Base-by-base conservation (phyloP, 306 rosid genomes). In the Vicia sativa region DNA sequence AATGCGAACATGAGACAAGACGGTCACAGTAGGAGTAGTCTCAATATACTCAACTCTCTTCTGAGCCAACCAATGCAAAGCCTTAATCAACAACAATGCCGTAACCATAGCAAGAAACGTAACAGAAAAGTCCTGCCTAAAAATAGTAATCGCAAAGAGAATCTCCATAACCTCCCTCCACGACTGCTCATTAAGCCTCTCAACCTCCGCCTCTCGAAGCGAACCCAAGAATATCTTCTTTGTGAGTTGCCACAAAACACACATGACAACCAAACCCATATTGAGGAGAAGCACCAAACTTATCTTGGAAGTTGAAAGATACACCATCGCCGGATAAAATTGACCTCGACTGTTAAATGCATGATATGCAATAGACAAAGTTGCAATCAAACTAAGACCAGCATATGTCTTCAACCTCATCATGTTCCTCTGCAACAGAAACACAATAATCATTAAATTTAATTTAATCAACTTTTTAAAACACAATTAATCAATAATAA, bases 101-200 rank as follows among this genome's bases (percentile, higher is more conserved):
- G 99, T 90, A 29, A 95, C 99, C 96, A 88, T 90, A 0, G 91
- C 96, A 77, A 95, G 91, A 56, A 95, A 95, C 0, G 92, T 78
- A 54, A 95, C 96, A 2, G 99, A 95, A 71, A 95, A 90, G 29
- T 95, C 97, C 87, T 95, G 99, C 80, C 99, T 75, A 78, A 95
- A 95, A 58, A 95, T 90, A 38, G 99, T 95, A 35, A 95, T 88
- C 6, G 97, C 97, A 81, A 95, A 95, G 31, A 95, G 92, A 56
- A 95, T 95, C 69, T 95, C 99, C 99, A 88, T 95, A 76, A 95
- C 86, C 76, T 95, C 99, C 81, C 97, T 88, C 99, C 99, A 95
- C 0, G 95, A 95, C 37, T 95, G 99, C 80, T 95, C 99, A 45
- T 95, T 95, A 52, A 95, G 95, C 88, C 97, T 88, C 89, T 95